Evolutionary conservation across 2,329 filamentous ascomycete genomes (phyloP), one percentile per base, ranked within the genome.

Genomic region (Amylocarpus encephaloides): DNA sequence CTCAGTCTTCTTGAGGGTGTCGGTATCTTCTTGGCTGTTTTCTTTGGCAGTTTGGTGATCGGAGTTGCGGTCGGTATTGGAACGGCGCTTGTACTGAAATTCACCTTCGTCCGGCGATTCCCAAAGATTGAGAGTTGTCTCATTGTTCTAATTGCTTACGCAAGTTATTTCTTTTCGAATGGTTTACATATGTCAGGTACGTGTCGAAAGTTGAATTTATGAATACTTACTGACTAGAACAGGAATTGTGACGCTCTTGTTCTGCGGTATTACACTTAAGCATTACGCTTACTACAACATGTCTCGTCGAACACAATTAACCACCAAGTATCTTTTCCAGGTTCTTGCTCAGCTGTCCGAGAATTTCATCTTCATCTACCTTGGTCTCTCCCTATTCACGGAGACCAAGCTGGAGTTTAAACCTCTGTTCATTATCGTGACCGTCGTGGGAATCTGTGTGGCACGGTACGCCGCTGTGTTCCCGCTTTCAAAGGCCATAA

Each of bases 221-320:
- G 35, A 10, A 43, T 26, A 9, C 15, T 13, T 50, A 15, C 44
- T 29, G 48, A 46, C 15, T 26, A 12, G 9, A n/a, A 6, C n/a
- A 49, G 44, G 48, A 46, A 98, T 98, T 63, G 93, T 98, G 59
- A 95, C 93, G 19, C 75, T 98, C 51, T 76, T 98, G 1, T 98
- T 98, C 74, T 98, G 93, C 68, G 93, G 93, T 49, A 98, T 98
- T 61, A 97, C 93, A 10, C 75, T 98, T 56, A 98, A 98, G 70
- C 93, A 98, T 67, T 98, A 98, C 65, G 93, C 93, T 55, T 98
- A 98, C 72, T 96, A 97, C 77, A 98, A 98, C 73, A 98, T 98
- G 93, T 98, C 93, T 29, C 84, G 93, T 43, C 85, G 93, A 55
- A 97, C 93, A 1, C 93, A 98, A 67, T 83, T 98, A 56, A 95